phyloP scores from a whole-genome alignment of 805 yeast genomes.

The Kazachstania kunashirensis region DNA sequence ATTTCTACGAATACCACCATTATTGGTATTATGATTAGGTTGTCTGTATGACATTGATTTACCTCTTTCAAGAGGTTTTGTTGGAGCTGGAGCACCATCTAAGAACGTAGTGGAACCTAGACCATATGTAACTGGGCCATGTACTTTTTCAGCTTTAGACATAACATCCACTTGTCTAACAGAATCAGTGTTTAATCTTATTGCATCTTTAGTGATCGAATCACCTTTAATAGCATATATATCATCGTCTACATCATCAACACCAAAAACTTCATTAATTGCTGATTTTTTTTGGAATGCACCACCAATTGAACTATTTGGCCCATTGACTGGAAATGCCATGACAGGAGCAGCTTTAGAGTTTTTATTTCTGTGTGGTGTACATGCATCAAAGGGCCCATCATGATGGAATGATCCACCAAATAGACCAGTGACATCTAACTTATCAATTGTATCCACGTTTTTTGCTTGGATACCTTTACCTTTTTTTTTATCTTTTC shows the following conservation, averaged over 20 bases:
- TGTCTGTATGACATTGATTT: constrained; percentile 72
- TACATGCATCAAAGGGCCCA: constrained; percentile 98
- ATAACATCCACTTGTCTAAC: constrained; percentile 65
- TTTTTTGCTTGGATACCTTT: constrained; percentile 46
- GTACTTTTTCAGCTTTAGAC: constrained; percentile 58
- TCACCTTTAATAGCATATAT: constrained; percentile 19
- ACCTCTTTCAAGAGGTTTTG: constrained; percentile 56
- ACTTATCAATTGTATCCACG: constrained; percentile 86
- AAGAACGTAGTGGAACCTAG: constrained; percentile 85
- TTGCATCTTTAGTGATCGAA: constrained; percentile 30
- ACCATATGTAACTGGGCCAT: constrained; percentile 81
- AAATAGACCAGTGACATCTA: constrained; percentile 91
- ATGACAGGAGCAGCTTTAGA: constrained; percentile 75
- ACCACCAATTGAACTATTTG: constrained; percentile 49
- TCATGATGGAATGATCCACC: constrained; percentile 97
- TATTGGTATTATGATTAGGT: constrained; percentile 23
- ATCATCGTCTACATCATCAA: constrained; percentile 31
- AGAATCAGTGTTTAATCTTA: constrained; percentile 40
- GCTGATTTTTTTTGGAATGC: constrained; percentile 54
- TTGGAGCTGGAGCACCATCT: constrained; percentile 91
- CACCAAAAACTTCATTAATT: constrained; percentile 72
- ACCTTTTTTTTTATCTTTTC: constrained; percentile 33
- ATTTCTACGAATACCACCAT: constrained; percentile 13
- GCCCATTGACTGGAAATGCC: constrained; percentile 95
- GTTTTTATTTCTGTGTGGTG: constrained; percentile 86